A percentile compares a stretch with the other conserved stretches of the same genome.
These are phyloP conservation scores for Backusella liffmaniae DNA, from an alignment of 192 early-diverging fungal genomes.

Conservation along the genomic window DNA sequence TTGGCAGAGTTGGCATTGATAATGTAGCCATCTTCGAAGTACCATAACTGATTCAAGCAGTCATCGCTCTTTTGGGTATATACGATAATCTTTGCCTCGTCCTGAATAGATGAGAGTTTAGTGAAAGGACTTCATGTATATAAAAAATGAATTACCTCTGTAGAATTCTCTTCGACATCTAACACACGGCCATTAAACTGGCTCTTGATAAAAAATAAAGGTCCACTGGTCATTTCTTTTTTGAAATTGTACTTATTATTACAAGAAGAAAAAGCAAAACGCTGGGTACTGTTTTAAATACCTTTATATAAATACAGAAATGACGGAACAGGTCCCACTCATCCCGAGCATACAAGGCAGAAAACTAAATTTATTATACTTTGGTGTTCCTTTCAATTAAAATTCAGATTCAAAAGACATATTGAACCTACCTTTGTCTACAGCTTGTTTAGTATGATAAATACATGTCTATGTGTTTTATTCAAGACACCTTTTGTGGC, in stretches of 20 bases:
- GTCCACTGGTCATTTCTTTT: slow-evolving; percentile 7
- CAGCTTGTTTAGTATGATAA: neutral
- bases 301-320: neutral
- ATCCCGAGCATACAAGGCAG: neutral
- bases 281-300: neutral
- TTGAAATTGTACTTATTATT: neutral
- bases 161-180: slow-evolving; percentile 20
- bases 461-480: neutral
- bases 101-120: neutral
- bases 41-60: slow-evolving; percentile 17
- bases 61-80: slow-evolving; percentile 14
- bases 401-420: neutral
- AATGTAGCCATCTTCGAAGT: slow-evolving; percentile 17
- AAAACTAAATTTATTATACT: neutral
- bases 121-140: neutral
- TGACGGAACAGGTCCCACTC: neutral
- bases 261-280: neutral
- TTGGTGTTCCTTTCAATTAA: neutral
- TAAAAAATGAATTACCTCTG: neutral
- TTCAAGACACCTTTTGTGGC: neutral
- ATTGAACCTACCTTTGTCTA: neutral
- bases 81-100: slow-evolving; percentile 22
- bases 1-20: slow-evolving; percentile 27
- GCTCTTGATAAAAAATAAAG: slow-evolving; percentile 15
- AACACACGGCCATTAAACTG: slow-evolving; percentile 26